These are phyloP conservation scores for Entelexis sorbosivorans DNA, from an alignment of 1,139 yeast species.

Conservation along the genomic window DNA sequence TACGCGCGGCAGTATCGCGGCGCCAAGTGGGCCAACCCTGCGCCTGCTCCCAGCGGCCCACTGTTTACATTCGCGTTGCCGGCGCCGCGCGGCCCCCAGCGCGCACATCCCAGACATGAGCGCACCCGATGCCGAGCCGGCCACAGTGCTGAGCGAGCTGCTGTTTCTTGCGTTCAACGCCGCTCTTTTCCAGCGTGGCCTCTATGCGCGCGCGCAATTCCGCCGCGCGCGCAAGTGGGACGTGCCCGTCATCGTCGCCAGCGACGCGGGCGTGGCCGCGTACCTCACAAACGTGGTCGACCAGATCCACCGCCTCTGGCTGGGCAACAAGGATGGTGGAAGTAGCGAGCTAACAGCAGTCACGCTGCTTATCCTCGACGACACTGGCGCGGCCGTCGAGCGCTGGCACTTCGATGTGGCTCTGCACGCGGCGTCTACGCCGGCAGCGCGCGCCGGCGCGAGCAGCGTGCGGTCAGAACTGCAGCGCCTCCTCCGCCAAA, in stretches of 20 bases:
- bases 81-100: no score
- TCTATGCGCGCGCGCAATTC: conserved; percentile 84
- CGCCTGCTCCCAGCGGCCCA: no score
- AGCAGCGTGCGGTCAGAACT: conserved; percentile 57
- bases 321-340: conserved; percentile 35
- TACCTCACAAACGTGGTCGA: conserved; percentile 58
- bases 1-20: not conserved
- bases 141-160: not conserved
- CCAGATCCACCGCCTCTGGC: conserved; percentile 67
- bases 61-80: not conserved
- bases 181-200: conserved; percentile 78
- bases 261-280: conserved; percentile 63
- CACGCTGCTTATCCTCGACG: conserved; percentile 60
- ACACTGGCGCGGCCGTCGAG: conserved; percentile 59
- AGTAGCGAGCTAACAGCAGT: conserved; percentile 30
- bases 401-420: conserved; percentile 74
- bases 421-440: conserved; percentile 28
- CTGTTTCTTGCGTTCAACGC: conserved; percentile 56
- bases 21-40: not conserved
- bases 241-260: conserved; percentile 57
- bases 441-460: conserved; percentile 12
- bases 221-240: conserved; percentile 72
- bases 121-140: not conserved
- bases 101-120: not conserved
- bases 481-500: conserved; percentile 76